Evolutionary conservation across 2,329 filamentous ascomycete genomes (phyloP), one percentile per base, ranked within the genome.

Genomic region (Fusarium pseudograminearum): DNA sequence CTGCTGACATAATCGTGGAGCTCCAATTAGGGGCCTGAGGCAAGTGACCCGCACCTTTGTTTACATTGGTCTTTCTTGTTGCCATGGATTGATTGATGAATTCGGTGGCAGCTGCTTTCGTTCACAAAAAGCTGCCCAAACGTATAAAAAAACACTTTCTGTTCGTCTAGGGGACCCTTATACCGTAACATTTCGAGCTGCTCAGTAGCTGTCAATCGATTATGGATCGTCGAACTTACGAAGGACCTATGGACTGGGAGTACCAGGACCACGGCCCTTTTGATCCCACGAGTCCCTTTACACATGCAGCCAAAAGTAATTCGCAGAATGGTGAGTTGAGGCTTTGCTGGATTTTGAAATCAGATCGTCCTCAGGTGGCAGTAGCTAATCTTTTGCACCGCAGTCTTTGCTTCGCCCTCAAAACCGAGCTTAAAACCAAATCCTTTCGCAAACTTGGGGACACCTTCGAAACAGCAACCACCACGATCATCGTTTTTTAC

Each of bases 201-300:
- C n/a, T 48, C 3, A 42, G 26, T 57, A 59, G 47, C 55, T 59
- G 28, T 53, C 26, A 52, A 53, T 42, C 53, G 57, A 68, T 56
- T 71, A 89, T 87, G 83, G 83, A 87, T 56, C 82, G 83, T 70
- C 82, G 89, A 73, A 87, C 85, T 3, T 85, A 82, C 68, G 88
- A 90, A 78, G 82, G 86, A 65, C 87, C 82, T 67, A 91, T 91
- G 89, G 89, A 90, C 73, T 91, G 87, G 86, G 87, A 90, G 76
- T 90, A 88, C 76, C 84, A 90, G 72, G 83, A 82, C 65, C 78
- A 81, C 48, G 87, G 84, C 3, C 87, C 87, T 20, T 78, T 88
- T 64, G 89, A 90, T 78, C 84, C 83, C 20, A 87, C 86, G 12
- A 90, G 88, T 68, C 89, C 89, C 4, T 90, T 90, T 76, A 82